Base-by-base conservation (phyloP, 2,329 filamentous ascomycete genomes). In the Xylariaceae sp. region DNA sequence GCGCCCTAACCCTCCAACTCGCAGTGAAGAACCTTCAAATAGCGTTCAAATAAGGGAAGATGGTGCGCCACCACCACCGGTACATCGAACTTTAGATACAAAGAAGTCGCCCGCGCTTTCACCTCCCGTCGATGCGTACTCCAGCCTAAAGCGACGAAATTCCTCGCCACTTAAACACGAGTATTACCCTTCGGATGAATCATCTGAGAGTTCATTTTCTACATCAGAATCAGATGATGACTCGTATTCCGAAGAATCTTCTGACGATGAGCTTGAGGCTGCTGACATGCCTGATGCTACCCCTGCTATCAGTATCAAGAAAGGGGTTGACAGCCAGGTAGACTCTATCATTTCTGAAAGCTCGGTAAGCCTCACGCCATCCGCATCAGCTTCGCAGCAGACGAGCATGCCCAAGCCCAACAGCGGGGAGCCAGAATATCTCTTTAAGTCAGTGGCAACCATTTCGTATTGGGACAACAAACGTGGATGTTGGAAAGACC, bases 111-210 rank as follows among this genome's bases (percentile, higher is more conserved):
- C 69, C 42, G 67, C 59, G 69, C 75, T 65, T 73, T 76, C 55
- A 51, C 78, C 69, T 61, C 85, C 70, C 67, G 77, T 67, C 66
- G 86, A 75, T 63, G 71, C 63, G 65, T 75, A 58, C 61, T 70
- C 70, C 59, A 79, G 70, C 70, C 60, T 83, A 18, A 83, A 87
- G 67, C 84, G 92, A 37, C 85, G 92, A 15, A 88, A 86, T 1
- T 97, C 94, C 0, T 99, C 94, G 1, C 94, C 94, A 0, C 78
- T 99, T 43, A 99, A 99, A 75, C 93, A 97, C 68, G 93, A 99
- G 73, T 99, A 97, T 65, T 87, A 92, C 58, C 93, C 93, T 11
- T 97, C 94, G 1, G 83, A 86, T 44, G 72, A 78, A 41, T 85
- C 82, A 0, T 86, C 83, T 0, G 75, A 72, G 13, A 64, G 61